Conservation (phyloP, 2,329 filamentous ascomycete genomes). For the Geosmithia flava region DNA sequence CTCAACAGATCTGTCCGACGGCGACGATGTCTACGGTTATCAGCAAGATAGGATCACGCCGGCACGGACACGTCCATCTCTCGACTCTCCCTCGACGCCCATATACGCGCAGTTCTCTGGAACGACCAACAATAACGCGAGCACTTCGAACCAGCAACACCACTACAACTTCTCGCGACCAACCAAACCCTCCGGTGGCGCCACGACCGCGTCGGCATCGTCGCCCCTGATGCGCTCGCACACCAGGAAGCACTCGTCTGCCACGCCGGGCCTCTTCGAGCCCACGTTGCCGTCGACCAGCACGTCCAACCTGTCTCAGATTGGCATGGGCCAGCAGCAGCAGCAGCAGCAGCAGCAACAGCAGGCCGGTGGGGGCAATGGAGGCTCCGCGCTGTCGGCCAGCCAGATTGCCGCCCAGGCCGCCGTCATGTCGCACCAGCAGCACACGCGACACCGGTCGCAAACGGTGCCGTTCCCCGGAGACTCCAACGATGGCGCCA, state of each 20-base stretch:
- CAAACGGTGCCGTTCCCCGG: constrained; percentile 55
- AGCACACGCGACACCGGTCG: constrained; percentile 53
- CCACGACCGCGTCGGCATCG: constrained; percentile 11
- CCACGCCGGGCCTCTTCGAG: constrained; percentile 67
- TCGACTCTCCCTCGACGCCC: constrained; percentile 27
- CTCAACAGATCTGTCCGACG: constrained; percentile 14
- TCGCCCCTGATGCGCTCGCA: constrained; percentile 26
- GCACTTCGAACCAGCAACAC: constrained; percentile 30
- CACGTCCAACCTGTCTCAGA: constrained; percentile 39
- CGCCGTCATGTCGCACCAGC: constrained; percentile 51
- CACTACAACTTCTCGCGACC: constrained; percentile 43
- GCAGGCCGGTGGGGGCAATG: constrained; percentile 3
- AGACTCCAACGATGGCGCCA: constrained; percentile 27
- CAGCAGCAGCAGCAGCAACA: constrained; percentile 26
- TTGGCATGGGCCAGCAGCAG: constrained; percentile 28
- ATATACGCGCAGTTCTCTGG: constrained; percentile 26
- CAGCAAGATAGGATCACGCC: constrained; percentile 3
- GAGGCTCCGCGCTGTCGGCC: constrained; percentile 34
- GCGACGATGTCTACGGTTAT: constrained; percentile 12
- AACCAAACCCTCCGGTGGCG: constrained; percentile 8
- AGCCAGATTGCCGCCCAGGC: constrained; percentile 73
- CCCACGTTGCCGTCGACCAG: constrained; percentile 54
- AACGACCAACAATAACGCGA: constrained; percentile 21
- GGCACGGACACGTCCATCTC: background rate
- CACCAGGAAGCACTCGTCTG: constrained; percentile 57